These are phyloP conservation scores for Exsudoporus frostii DNA, from an alignment of 768 basidiomycete species.

Conservation along the genomic window DNA sequence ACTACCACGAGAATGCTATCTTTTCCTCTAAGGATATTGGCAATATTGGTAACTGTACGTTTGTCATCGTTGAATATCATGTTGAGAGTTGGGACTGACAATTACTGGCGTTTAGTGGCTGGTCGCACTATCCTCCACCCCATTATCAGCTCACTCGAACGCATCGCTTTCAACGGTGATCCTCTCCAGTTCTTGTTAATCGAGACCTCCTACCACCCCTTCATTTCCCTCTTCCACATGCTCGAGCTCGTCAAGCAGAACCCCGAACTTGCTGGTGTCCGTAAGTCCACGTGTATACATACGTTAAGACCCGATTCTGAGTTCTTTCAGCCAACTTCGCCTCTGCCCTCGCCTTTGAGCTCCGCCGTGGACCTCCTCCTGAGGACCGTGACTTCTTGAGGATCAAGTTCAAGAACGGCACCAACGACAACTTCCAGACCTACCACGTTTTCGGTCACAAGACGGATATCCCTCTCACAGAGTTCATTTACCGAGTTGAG, in stretches of 20 bases:
- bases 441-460: conserved; percentile 73
- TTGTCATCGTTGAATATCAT: not conserved
- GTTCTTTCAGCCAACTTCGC: conserved; percentile 60
- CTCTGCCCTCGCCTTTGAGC: conserved; percentile 74
- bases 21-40: conserved; percentile 62
- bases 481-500: conserved; percentile 82
- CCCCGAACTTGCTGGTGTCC: conserved; percentile 60
- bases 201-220: conserved; percentile 85
- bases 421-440: conserved; percentile 56
- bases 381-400: conserved; percentile 80
- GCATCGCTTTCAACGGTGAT: conserved; percentile 75
- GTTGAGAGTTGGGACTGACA: conserved; percentile 5
- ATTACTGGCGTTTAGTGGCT: conserved; percentile 52
- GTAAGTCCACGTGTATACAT: conserved; percentile 41
- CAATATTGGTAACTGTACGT: conserved; percentile 78
- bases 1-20: conserved; percentile 76
- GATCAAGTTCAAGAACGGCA: conserved; percentile 85
- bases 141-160: conserved; percentile 67
- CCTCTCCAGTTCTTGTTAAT: conserved; percentile 76
- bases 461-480: conserved; percentile 75
- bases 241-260: conserved; percentile 57
- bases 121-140: conserved; percentile 76
- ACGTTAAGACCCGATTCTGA: conserved; percentile 13
- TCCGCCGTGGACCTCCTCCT: conserved; percentile 70
- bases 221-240: conserved; percentile 84